Evolutionary conservation across 208 protist genomes (phyloP).

Genomic region (Crithidia fasciculata): DNA sequence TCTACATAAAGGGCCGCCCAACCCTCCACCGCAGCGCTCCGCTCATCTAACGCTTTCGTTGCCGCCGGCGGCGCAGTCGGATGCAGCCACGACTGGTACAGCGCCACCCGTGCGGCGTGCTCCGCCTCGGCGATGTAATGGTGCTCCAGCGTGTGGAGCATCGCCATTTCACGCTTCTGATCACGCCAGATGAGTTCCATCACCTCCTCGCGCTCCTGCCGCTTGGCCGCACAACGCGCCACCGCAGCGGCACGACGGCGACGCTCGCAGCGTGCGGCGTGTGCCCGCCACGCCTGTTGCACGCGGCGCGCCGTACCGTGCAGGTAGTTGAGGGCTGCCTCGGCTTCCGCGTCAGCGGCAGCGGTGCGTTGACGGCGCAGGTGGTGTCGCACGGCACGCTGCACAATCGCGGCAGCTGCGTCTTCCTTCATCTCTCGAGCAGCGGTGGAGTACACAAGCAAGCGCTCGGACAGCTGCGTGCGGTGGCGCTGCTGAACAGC

Average conservation of each 20-base stretch:
- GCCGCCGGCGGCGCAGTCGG: not conserved
- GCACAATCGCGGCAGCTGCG: conserved; percentile 44
- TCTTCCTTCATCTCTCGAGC: conserved; percentile 47
- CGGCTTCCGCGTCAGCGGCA: conserved; percentile 28
- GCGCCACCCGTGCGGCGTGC: conserved; percentile 21
- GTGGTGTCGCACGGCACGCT: conserved; percentile 44
- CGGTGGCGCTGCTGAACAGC: conserved; percentile 2
- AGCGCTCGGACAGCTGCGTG: conserved; percentile 37
- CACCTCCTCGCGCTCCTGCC: conserved; percentile 59
- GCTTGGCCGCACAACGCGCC: conserved; percentile 29
- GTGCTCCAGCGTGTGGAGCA: conserved; percentile 31
- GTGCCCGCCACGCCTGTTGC: conserved; percentile 53
- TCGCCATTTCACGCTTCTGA: conserved; percentile 30
- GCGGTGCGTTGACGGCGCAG: conserved; percentile 16
- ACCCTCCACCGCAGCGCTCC: not conserved
- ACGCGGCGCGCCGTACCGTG: conserved; percentile 25
- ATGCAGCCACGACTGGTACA: conserved; percentile 8
- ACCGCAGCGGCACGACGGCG: conserved; percentile 12
- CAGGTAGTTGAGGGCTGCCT: conserved; percentile 21
- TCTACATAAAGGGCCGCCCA: conserved; percentile 19
- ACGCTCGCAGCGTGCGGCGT: conserved; percentile 29
- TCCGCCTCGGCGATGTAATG: conserved; percentile 39
- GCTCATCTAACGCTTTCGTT: not conserved
- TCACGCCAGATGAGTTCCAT: conserved; percentile 27
- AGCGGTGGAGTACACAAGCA: conserved; percentile 36